Evolutionary conservation across 2,329 filamentous ascomycete species (phyloP), one percentile per base, ranked within the genome.

Genomic region (Colletotrichum euphorbiae): DNA sequence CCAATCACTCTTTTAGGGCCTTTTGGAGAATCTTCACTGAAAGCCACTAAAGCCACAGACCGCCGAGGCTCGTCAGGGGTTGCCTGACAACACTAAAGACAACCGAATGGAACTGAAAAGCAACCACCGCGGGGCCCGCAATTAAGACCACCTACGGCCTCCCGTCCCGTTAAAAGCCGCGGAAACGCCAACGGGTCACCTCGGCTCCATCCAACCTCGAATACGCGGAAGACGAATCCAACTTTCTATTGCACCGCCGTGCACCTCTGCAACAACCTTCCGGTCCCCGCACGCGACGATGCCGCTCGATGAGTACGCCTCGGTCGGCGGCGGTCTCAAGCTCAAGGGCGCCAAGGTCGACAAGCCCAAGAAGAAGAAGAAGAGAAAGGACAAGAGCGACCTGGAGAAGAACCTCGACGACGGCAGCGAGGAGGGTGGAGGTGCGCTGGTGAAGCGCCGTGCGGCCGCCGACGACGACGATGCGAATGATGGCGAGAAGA

Each of bases 281-380:
- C 17, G 13, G 54, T 38, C 13, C 50, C 28, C 46, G 43, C 43
- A 6, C 5, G 38, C 28, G 17, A 11, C 48, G 51, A 94, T 94
- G 91, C 87, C 90, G 24, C 85, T 88, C 62, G 90, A 92, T 78
- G 93, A 97, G 73, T 97, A 97, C 82, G 80, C 85, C 54, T 82
- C 88, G 70, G 80, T 87, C 69, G 85, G 89, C 66, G 93, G 93
- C 73, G 91, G 91, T 69, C 87, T 98, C 38, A 95, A 93, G 77
- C 87, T 98, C 69, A 98, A 98, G 82, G 93, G 94, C 75, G 87
- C 83, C 70, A 90, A 89, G 74, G 82, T 88, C 33, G 78, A 85
- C 70, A 90, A 87, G 75, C 82, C 88, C 71, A 89, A 91, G 75
- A 92, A 89, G 77, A 92, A 89, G 77, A 92, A 90, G 79, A 87